These are phyloP conservation scores for Backusella australiensis DNA, from an alignment of 192 early-diverging fungal genomes.

Conservation along the genomic window DNA sequence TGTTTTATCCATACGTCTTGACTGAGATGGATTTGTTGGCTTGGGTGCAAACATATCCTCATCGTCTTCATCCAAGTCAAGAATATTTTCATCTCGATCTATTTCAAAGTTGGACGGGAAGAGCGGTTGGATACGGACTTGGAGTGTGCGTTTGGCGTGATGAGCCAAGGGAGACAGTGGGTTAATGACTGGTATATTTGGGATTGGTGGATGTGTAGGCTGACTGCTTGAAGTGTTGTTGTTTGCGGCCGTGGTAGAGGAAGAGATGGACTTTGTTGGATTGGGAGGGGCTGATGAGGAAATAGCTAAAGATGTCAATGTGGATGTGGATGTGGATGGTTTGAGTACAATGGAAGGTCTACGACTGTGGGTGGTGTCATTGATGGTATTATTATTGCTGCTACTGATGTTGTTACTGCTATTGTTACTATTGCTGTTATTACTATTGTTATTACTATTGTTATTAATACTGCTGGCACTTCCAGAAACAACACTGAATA, in stretches of 20 bases:
- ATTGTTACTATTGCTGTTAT: neutral
- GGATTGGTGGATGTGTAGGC: conserved; percentile 33
- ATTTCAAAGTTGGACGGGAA: conserved; percentile 53
- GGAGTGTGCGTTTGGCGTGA: conserved; percentile 40
- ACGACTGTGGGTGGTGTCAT: neutral
- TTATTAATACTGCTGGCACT: neutral
- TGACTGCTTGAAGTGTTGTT: neutral
- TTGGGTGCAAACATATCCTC: conserved; percentile 32
- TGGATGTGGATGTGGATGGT: neutral
- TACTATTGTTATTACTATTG: neutral
- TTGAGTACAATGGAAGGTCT: neutral
- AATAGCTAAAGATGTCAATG: neutral
- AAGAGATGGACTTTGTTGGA: conserved; percentile 9
- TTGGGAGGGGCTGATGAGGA: neutral
- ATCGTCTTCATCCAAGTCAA: conserved; percentile 41
- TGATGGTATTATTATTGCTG: neutral
- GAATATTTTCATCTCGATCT: conserved; percentile 37
- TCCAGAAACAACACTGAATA: neutral
- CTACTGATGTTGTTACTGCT: too few species aligned
- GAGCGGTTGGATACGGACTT: conserved; percentile 50
- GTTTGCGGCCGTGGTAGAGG: neutral
- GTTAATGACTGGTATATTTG: conserved; percentile 28
- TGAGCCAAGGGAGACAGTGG: conserved; percentile 22
- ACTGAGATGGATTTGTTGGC: conserved; percentile 25
- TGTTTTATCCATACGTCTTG: conserved; percentile 36